Base-by-base conservation (phyloP, 1,284 basidiomycete genomes). In the Leccinum insigne region DNA sequence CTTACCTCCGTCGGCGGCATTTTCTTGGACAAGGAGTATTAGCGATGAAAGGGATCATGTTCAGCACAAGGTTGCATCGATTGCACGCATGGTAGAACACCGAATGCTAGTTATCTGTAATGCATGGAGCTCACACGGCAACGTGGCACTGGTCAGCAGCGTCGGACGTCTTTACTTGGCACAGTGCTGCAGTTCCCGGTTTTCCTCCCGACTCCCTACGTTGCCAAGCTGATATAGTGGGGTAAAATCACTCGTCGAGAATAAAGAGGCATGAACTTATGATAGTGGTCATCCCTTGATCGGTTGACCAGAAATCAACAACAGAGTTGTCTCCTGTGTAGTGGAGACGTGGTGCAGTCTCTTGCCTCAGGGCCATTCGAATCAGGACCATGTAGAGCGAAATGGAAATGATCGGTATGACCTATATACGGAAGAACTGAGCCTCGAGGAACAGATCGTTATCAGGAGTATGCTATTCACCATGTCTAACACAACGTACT, bases 401-500 rank as follows among this genome's bases (percentile, higher is more conserved):
- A 7, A 49, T 49, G 18, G 47, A 49, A 21, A 49, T 49, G 47
- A 21, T 49, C 47, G 47, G 47, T 49, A 49, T 5, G 47, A 21
- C 47, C 47, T 49, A 10, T 35, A 35, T 11, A 49, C 7, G 47
- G 47, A 49, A 49, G 11, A 49, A 21, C 1, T 49, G 21, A 60
- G 66, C 44, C 35, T 61, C 16, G 18, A 66, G 60, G 11, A 65
- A 66, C 29, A 6, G 35, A 38, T 63, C 63, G 2, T 26, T 11
- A 54, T 49, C 10, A 54, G 16, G 23, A 23, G 10, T 56, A 44
- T 35, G n/a, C 5, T 38, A 35, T 72, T 57, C 52, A 77, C 78
- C 68, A 78, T 72, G 68, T 79, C 78, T 11, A 78, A 70, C 9
- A 78, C 47, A 35, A 79, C 71, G 62, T 75, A 79, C 23, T 77